phyloP scores from a whole-genome alignment of 1,284 basidiomycete species.

The Fomitopsis palustris region DNA sequence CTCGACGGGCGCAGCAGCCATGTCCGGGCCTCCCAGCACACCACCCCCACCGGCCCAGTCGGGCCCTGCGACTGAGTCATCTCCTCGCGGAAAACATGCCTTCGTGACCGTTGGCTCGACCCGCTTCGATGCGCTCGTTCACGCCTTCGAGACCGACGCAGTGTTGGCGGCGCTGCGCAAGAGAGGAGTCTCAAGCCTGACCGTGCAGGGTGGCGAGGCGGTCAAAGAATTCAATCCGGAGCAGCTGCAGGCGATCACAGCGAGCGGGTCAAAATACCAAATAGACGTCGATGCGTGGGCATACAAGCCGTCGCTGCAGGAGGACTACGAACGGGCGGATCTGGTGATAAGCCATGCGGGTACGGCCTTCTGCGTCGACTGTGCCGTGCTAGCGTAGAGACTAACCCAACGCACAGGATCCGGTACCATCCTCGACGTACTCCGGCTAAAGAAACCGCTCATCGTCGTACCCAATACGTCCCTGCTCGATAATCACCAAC shows the following conservation, averaged over 20 bases:
- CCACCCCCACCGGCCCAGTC: slow-evolving; percentile 7
- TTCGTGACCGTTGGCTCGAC: slow-evolving; percentile 94
- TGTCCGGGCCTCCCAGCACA: slow-evolving; percentile 12
- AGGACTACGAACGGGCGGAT: slow-evolving; percentile 64
- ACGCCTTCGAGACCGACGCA: slow-evolving; percentile 52
- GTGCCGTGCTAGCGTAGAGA: not conserved
- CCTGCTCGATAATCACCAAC: slow-evolving; percentile 92
- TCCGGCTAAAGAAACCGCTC: slow-evolving; percentile 71
- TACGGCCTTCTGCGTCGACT: slow-evolving; percentile 32
- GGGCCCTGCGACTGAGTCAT: slow-evolving; percentile 9
- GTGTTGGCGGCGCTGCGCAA: slow-evolving; percentile 51
- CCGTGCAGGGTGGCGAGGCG: slow-evolving; percentile 71
- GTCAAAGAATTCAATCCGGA: slow-evolving; percentile 15
- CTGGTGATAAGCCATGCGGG: slow-evolving; percentile 93
- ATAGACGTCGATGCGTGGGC: slow-evolving; percentile 62
- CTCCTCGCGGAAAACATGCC: slow-evolving; percentile 45
- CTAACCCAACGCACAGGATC: slow-evolving; percentile 57
- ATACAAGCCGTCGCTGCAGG: slow-evolving; percentile 70
- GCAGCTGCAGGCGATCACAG: slow-evolving; percentile 8
- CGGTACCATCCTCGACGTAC: slow-evolving; percentile 89
- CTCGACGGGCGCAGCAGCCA: slow-evolving; percentile 1
- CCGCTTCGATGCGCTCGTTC: slow-evolving; percentile 73
- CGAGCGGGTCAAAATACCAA: slow-evolving; percentile 31
- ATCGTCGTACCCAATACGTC: slow-evolving; percentile 89
- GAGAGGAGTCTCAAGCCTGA: slow-evolving; percentile 55